These are phyloP conservation scores for Xylaria telfairii DNA, from an alignment of 495 filamentous ascomycete genomes.

Conservation along the genomic window DNA sequence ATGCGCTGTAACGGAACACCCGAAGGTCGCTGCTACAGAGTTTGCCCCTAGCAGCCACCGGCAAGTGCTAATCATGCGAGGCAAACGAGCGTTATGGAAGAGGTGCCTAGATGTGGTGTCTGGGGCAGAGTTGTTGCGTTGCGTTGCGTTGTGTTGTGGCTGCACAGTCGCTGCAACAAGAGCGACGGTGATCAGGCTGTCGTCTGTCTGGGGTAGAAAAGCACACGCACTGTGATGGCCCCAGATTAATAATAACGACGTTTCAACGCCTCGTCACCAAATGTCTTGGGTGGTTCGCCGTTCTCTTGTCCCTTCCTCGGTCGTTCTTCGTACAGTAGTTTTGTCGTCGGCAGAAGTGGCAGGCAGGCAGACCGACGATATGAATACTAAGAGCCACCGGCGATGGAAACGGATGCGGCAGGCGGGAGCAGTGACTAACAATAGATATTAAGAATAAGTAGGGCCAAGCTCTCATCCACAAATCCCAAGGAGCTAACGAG, in stretches of 20 bases:
- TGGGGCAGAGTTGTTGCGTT: not conserved
- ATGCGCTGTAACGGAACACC: not conserved
- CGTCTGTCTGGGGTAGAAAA: not conserved
- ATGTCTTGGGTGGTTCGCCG: not conserved
- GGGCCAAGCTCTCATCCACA: conserved; percentile 3
- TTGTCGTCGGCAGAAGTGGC: no score
- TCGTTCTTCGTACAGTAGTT: not conserved
- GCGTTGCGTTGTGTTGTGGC: not conserved
- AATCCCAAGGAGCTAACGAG: conserved; percentile 9
- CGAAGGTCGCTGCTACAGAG: not conserved
- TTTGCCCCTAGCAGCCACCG: not conserved
- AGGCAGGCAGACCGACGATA: not conserved
- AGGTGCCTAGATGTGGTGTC: not conserved
- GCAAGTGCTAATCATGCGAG: no score
- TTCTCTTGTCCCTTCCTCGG: not conserved
- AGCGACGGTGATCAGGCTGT: not conserved
- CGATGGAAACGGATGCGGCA: not conserved
- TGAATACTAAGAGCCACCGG: not conserved
- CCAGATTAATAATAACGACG: not conserved
- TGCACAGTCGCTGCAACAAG: not conserved
- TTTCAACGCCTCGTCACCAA: not conserved
- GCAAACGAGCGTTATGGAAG: conserved; percentile 13
- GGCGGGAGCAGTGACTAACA: not conserved
- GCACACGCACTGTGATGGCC: not conserved
- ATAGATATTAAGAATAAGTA: conserved; percentile 9